phyloP scores from a whole-genome alignment of 768 basidiomycete genomes.

The Leccinum rimulosum region DNA sequence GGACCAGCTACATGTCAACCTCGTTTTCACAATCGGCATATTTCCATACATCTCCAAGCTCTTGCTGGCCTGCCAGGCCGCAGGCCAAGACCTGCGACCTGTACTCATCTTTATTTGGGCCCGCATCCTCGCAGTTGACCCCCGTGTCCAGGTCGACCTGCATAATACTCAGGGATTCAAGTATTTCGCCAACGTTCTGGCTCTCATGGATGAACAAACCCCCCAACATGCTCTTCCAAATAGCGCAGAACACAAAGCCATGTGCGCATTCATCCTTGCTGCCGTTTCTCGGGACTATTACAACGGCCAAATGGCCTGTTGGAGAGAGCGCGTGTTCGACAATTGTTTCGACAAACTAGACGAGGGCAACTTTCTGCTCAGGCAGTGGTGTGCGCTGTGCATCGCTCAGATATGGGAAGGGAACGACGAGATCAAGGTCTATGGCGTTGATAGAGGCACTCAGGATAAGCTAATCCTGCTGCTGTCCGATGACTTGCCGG shows the following conservation, averaged over 20 bases:
- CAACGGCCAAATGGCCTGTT: slow-evolving; percentile 85
- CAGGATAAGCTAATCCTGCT: slow-evolving; percentile 80
- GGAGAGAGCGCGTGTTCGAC: slow-evolving; percentile 79
- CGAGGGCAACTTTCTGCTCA: slow-evolving; percentile 87
- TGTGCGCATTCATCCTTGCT: slow-evolving; percentile 96
- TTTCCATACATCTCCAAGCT: slow-evolving; percentile 98
- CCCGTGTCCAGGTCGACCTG: slow-evolving; percentile 86
- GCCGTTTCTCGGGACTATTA: slow-evolving; percentile 87
- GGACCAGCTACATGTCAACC: slow-evolving; percentile 94
- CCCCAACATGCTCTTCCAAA: slow-evolving; percentile 71
- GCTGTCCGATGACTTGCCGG: slow-evolving; percentile 84
- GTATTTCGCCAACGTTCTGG: slow-evolving; percentile 80
- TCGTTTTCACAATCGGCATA: slow-evolving; percentile 94
- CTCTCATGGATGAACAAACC: slow-evolving; percentile 55
- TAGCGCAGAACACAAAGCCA: slow-evolving; percentile 92
- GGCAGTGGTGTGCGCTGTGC: slow-evolving; percentile 93
- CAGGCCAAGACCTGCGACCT: slow-evolving; percentile 91
- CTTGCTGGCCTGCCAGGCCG: slow-evolving; percentile 64
- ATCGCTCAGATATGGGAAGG: slow-evolving; percentile 94
- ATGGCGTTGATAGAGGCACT: slow-evolving; percentile 73
- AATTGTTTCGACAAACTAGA: slow-evolving; percentile 81
- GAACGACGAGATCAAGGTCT: slow-evolving; percentile 86
- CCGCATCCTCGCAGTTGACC: slow-evolving; percentile 94
- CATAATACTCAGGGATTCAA: slow-evolving; percentile 78
- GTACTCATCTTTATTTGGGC: slow-evolving; percentile 99